These are phyloP conservation scores for Phialocephala subalpina DNA, from an alignment of 2,329 filamentous ascomycete genomes.

Conservation along the genomic window DNA sequence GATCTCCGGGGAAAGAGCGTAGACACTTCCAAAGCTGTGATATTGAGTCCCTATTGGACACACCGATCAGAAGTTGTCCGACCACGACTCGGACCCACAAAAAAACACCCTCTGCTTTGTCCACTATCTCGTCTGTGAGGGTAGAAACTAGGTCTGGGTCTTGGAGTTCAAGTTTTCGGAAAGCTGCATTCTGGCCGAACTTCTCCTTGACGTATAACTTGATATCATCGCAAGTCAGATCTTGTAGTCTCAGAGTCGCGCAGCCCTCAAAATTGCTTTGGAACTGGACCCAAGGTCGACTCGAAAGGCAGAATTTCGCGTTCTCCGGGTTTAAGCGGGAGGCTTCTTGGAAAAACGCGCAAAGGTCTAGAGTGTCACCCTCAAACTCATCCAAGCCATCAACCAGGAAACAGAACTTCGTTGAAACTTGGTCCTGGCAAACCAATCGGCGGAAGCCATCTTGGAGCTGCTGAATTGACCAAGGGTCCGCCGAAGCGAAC, in stretches of 20 bases:
- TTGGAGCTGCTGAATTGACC: not conserved
- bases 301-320: constrained; percentile 24
- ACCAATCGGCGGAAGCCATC: not conserved
- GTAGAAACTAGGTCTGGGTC: not conserved
- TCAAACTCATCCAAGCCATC: constrained; percentile 22
- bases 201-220: constrained; percentile 9
- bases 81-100: not conserved
- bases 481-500: constrained; percentile 1
- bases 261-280: constrained; percentile 1
- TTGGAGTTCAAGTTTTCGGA: not conserved
- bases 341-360: constrained; percentile 5
- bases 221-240: constrained; percentile 19
- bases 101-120: constrained; percentile 4
- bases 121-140: not conserved
- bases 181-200: not conserved
- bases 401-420: constrained; percentile 16
- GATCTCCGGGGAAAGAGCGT: not conserved
- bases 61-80: not conserved
- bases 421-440: not conserved
- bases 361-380: not conserved
- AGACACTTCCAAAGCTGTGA: not conserved
- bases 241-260: constrained; percentile 13
- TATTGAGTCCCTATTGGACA: not conserved
- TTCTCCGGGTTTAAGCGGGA: not conserved
- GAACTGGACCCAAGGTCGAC: constrained; percentile 22